Conservation (phyloP, 2,329 filamentous ascomycete species). For the Emydomyces testavorans region DNA sequence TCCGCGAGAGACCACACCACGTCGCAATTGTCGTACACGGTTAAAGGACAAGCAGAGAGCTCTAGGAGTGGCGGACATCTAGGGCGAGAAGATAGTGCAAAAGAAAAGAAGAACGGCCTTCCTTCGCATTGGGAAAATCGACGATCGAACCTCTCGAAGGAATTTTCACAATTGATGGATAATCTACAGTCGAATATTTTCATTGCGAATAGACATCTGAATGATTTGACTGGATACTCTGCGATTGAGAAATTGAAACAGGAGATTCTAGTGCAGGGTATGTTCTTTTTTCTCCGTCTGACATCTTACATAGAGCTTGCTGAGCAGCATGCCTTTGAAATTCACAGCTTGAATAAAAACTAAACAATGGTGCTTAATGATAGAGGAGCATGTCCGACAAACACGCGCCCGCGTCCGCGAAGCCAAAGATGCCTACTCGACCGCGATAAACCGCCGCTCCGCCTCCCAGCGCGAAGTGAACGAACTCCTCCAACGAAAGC, state of each 20-base stretch:
- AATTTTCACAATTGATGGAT: constrained; percentile 70
- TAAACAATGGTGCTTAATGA: constrained; percentile 14
- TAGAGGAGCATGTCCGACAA: constrained; percentile 42
- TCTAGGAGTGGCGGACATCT: neutral
- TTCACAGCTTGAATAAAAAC: neutral
- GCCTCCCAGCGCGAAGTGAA: constrained; percentile 91
- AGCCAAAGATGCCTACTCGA: constrained; percentile 65
- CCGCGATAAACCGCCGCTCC: constrained; percentile 73
- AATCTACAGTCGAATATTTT: constrained; percentile 75
- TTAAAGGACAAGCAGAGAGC: neutral
- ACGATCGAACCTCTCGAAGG: constrained; percentile 47
- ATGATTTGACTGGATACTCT: constrained; percentile 87
- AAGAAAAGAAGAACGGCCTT: constrained; percentile 21
- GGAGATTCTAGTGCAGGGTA: constrained; percentile 59
- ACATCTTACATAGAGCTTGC: neutral
- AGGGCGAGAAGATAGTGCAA: neutral
- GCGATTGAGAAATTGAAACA: constrained; percentile 76
- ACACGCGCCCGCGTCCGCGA: constrained; percentile 55
- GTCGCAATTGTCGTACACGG: neutral
- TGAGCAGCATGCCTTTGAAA: too few species aligned
- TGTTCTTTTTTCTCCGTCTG: constrained; percentile 4
- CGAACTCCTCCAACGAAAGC: constrained; percentile 82
- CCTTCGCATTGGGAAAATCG: constrained; percentile 44
- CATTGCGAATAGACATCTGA: constrained; percentile 74
- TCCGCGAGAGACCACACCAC: neutral